Evolutionary conservation across 2,329 filamentous ascomycete genomes (phyloP), one percentile per base, ranked within the genome.

Genomic region (Fusarium neocosmosporiellum): DNA sequence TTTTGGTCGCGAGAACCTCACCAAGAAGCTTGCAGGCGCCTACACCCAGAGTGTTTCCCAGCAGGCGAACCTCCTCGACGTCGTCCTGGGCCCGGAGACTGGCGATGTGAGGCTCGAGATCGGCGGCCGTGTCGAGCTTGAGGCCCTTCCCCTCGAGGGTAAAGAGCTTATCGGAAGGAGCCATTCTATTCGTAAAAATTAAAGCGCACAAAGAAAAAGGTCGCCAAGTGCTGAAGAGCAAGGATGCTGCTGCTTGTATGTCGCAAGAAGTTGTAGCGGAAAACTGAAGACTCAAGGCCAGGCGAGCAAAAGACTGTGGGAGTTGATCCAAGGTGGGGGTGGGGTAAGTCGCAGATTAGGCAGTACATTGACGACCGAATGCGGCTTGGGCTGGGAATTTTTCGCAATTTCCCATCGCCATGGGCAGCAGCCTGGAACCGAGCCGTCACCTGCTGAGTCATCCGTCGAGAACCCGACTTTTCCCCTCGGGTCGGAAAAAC

Each of bases 41-140:
- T 62, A 98, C 91, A 61, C 96, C 96, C 59, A 98, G 87, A 2
- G 96, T 98, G 86, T 99, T 99, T 70, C 96, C 96, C 64, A 94
- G 88, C 54, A 99, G 88, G 75, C 90, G 90, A 75, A 99, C 91
- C 83, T 98, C 95, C 80, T 97, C 94, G 65, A 97, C 88, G 78
- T 95, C 89, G 64, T 89, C 84, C 84, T 91, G 92, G 66, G 90
- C 89, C 71, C 90, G 86, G 70, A 99, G 90, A 58, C 89, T 88
- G 76, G 92, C 89, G 79, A 98, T 93, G 82, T 98, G 92, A 74
- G 93, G 86, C 82, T 96, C 93, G 70, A 98, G 89, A 83, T 98
- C 95, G 73, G 90, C 92, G 59, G 94, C 94, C 43, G 92, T 94
- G 86, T 97, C 92, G 80, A 99, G 93, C 88, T 98, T 98, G 78